Evolutionary conservation across 306 rosid species (phyloP).

Genomic region (Fagus sylvatica): DNA sequence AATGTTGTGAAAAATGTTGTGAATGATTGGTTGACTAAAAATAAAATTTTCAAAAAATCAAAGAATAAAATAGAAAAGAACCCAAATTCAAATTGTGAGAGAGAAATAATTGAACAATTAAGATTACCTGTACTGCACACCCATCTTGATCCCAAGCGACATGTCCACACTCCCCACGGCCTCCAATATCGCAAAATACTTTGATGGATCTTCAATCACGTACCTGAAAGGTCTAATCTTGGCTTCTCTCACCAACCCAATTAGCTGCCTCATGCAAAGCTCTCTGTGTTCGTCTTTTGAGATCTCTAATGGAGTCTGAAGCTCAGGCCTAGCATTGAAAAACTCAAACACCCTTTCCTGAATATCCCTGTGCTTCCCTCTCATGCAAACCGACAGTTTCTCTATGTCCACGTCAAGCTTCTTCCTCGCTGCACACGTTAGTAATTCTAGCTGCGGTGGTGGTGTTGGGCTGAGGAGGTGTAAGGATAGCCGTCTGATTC

Average conservation of each 20-base stretch:
- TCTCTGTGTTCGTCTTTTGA: slow-evolving; percentile 69
- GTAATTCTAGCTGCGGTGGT: slow-evolving; percentile 27
- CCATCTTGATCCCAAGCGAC: slow-evolving; percentile 90
- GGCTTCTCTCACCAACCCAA: slow-evolving; percentile 72
- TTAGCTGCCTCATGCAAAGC: slow-evolving; percentile 79
- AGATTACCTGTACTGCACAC: slow-evolving; percentile 84
- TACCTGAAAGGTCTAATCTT: slow-evolving; percentile 63
- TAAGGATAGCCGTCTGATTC: slow-evolving; percentile 53
- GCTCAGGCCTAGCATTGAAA: slow-evolving; percentile 67
- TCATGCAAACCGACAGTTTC: slow-evolving; percentile 47
- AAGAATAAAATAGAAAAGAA: not conserved
- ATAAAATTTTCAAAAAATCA: too few species aligned
- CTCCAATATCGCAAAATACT: slow-evolving; percentile 73
- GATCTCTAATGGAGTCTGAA: slow-evolving; percentile 85
- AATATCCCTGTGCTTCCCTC: slow-evolving; percentile 65
- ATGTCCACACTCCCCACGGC: slow-evolving; percentile 85
- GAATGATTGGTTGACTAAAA: too few species aligned
- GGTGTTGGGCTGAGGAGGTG: slow-evolving; percentile 39
- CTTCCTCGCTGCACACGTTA: slow-evolving; percentile 44
- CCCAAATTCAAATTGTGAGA: too few species aligned
- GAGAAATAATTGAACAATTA: not conserved
- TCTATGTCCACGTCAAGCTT: slow-evolving; percentile 45
- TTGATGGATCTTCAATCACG: slow-evolving; percentile 59
- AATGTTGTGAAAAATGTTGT: too few species aligned
- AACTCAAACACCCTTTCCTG: slow-evolving; percentile 62